Base-by-base conservation (phyloP, 2,329 filamentous ascomycete species). In the Incumbomyces delicatus region DNA sequence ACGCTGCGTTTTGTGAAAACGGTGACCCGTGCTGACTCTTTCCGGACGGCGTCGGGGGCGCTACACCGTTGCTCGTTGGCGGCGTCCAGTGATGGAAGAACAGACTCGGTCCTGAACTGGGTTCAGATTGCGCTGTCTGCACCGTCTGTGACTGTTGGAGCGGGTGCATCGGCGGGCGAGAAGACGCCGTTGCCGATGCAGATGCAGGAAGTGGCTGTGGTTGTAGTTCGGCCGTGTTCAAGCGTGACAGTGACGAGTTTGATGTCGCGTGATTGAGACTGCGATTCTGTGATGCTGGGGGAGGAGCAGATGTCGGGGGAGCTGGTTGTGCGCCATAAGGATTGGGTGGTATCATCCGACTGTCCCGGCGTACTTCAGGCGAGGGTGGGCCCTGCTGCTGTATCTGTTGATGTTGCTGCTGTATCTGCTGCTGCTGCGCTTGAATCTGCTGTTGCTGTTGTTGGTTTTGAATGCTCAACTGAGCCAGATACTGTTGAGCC, bases 81-180 rank as follows among this genome's bases (percentile, higher is more conserved):
- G 88, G 88, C 50, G 90, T 85, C 87, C 88, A 95, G 62, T 94
- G 87, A 61, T 94, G 87, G 63, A 95, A 95, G 64, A 87, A 92
- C 40, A 94, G 85, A 17, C 82, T 84, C 0, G 83, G 80, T 34
- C 84, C 86, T 14, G 79, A 75, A 53, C 81, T 72, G 37, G 77
- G 66, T 57, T 81, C 78, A 49, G 76, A 74, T 38, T 66, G 62
- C 33, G 72, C 66, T 6, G 70, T 66, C 46, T 66, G 62, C 34
- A 72, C 66, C 6, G 70, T 66, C 46, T 78, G 74, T 33, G 67
- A 64, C 61, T 68, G 75, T 58, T 70, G 72, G 59, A 72, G 76
- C 60, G 69, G 73, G 64, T 74, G 74, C 58, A 63, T 69, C 57
- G 61, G 63, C 66, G 64, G 67, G 45, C 67, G 58, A 50, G 69